Percentiles rank a stretch among this genome's conserved stretches.
Evolutionary conservation across 1,139 yeast species (phyloP).

Genomic region (Zygosaccharomyces sapae): DNA sequence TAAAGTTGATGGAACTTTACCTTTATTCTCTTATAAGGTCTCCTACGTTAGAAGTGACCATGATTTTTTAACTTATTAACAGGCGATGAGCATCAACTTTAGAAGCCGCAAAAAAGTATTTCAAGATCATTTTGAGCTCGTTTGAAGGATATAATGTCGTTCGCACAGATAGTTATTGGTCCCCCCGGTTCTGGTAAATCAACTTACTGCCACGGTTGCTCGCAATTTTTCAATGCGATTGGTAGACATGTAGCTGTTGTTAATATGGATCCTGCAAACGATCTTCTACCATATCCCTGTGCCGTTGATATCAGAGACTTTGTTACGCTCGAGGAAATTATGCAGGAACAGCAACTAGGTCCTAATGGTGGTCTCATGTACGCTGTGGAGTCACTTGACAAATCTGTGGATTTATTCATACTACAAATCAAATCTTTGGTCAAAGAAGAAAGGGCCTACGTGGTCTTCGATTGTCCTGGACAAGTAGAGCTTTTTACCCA

Average conservation of each 20-base stretch:
- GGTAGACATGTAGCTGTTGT: constrained; percentile 82
- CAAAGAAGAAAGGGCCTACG: constrained; percentile 57
- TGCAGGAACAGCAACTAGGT: constrained; percentile 77
- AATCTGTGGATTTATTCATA: constrained; percentile 56
- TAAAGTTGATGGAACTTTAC: constrained; percentile 1
- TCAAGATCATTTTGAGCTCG: background rate
- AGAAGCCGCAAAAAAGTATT: background rate
- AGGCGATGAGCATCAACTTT: constrained; percentile 9
- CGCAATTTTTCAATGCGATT: constrained; percentile 86
- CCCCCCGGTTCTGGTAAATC: constrained; percentile 99
- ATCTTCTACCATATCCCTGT: constrained; percentile 71
- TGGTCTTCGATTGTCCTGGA: constrained; percentile 95
- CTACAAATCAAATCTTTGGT: constrained; percentile 55
- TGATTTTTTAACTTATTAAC: background rate
- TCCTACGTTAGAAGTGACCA: constrained; percentile 10
- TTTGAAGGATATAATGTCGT: constrained; percentile 43
- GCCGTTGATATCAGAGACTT: constrained; percentile 85
- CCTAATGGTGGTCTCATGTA: constrained; percentile 95
- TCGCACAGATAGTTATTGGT: constrained; percentile 92
- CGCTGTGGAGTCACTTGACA: constrained; percentile 70
- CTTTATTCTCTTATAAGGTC: constrained; percentile 3
- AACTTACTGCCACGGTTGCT: constrained; percentile 88
- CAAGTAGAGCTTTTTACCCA: constrained; percentile 95
- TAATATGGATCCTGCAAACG: constrained; percentile 95
- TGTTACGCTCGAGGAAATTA: constrained; percentile 80